Percentiles rank a stretch among this genome's conserved stretches.
Conservation (phyloP, 1,139 yeast species). For the Sugiyamaella novakii region DNA sequence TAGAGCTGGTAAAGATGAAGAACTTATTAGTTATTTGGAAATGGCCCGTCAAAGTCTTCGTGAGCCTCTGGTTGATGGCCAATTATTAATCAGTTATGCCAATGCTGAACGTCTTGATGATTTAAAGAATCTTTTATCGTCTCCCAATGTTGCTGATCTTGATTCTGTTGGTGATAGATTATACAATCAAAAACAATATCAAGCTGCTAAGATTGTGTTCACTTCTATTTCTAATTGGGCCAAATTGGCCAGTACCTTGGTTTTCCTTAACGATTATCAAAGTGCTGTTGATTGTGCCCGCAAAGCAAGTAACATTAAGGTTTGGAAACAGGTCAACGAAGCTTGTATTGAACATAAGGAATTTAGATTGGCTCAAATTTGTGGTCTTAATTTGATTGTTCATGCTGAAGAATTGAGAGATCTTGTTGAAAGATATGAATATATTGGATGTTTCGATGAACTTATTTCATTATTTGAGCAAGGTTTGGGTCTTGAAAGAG, state of each 20-base stretch:
- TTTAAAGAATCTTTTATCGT: conserved; percentile 79
- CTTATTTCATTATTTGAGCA: conserved; percentile 90
- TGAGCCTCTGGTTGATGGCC: conserved; percentile 92
- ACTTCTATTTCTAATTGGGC: conserved; percentile 90
- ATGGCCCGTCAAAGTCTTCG: conserved; percentile 95
- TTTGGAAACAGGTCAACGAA: conserved; percentile 96
- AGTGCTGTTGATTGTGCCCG: conserved; percentile 98
- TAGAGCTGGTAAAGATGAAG: conserved; percentile 95
- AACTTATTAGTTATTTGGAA: conserved; percentile 77
- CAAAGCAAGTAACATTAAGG: conserved; percentile 90
- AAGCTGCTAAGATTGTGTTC: conserved; percentile 89
- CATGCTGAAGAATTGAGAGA: conserved; percentile 97
- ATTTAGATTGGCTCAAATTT: conserved; percentile 95
- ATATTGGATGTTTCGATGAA: conserved; percentile 89
- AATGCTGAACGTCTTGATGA: conserved; percentile 73
- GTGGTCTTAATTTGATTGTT: conserved; percentile 95
- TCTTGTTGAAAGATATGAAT: conserved; percentile 82
- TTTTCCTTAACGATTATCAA: conserved; percentile 88
- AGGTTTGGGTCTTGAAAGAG: conserved; percentile 95
- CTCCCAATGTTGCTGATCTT: conserved; percentile 90
- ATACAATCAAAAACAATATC: conserved; percentile 78
- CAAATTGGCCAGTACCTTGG: conserved; percentile 92
- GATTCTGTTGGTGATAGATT: conserved; percentile 91
- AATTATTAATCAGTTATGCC: conserved; percentile 85
- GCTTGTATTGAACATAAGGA: conserved; percentile 96